phyloP scores from a whole-genome alignment of 1,139 yeast species.

The Pichia sp. region DNA sequence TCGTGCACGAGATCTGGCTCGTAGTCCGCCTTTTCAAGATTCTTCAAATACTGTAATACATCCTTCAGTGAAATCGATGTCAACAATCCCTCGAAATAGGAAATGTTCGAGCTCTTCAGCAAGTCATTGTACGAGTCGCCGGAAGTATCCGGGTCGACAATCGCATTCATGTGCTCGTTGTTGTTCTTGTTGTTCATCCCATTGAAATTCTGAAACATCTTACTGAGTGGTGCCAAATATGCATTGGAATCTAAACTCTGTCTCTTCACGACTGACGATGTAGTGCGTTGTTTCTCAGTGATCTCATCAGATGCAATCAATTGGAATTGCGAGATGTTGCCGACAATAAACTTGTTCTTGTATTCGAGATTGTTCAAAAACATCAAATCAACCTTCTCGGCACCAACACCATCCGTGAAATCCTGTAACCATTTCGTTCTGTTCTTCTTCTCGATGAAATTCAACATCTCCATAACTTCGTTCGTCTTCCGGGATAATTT shows the following conservation, averaged over 20 bases:
- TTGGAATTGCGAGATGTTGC: slow-evolving; percentile 18
- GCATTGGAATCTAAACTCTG: slow-evolving; percentile 13
- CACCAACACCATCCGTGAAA: slow-evolving; percentile 42
- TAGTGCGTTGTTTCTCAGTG: background rate
- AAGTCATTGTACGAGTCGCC: background rate
- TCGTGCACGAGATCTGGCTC: slow-evolving; percentile 37
- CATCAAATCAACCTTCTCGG: slow-evolving; percentile 42
- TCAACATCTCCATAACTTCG: slow-evolving; percentile 57
- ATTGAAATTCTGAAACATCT: slow-evolving; percentile 31
- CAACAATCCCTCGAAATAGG: slow-evolving; percentile 15
- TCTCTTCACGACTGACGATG: slow-evolving; percentile 1
- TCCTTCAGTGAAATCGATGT: slow-evolving; percentile 27
- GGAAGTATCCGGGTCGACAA: background rate
- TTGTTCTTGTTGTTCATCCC: slow-evolving; percentile 17
- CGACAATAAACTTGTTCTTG: slow-evolving; percentile 21
- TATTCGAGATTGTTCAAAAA: slow-evolving; percentile 30
- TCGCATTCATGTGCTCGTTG: background rate
- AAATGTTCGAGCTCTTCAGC: background rate
- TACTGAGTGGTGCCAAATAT: slow-evolving; percentile 30
- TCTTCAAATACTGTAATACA: slow-evolving; percentile 35
- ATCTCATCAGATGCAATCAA: slow-evolving; percentile 15
- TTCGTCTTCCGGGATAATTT: slow-evolving; percentile 50
- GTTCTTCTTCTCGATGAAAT: slow-evolving; percentile 55
- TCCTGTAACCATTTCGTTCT: slow-evolving; percentile 65
- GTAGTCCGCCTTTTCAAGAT: slow-evolving; percentile 30